Base-by-base conservation (phyloP, 169 alveolate genomes). In the Hepatocystis sp. region DNA sequence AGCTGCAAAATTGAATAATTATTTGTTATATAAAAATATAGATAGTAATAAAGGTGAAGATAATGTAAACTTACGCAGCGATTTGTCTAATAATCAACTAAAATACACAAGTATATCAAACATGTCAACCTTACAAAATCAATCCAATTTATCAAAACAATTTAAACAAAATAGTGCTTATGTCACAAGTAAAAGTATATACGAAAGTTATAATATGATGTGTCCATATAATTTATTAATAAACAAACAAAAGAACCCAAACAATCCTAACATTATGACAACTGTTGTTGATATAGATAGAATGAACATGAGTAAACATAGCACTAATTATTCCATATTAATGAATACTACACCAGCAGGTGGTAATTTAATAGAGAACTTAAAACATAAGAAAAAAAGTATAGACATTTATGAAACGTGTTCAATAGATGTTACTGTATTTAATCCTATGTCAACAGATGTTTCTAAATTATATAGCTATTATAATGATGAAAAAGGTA, bases 381-480 rank as follows among this genome's bases (percentile, higher is more conserved):
- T n/a, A n/a, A n/a, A n/a, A n/a, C n/a, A n/a, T n/a, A n/a, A n/a
- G n/a, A n/a, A n/a, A n/a, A n/a, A n/a, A n/a, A n/a, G n/a, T n/a
- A n/a, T n/a, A n/a, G n/a, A n/a, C n/a, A n/a, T n/a, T n/a, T n/a
- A n/a, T n/a, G n/a, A n/a, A n/a, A n/a, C n/a, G n/a, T n/a, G n/a
- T n/a, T n/a, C n/a, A n/a, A 63, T 81, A 21, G 89, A 81, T 25
- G 32, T 64, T 21, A 64, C 84, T 5, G 89, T 81, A 30, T 81
- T 81, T 81, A 81, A 81, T 44, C 89, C 89, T 23, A 60, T 81
- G 81, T 81, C 89, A 11, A 81, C 89, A 1, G 89, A 81, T 36
- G 55, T 64, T 15, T 19, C 30, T 25, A 64, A 81, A 40, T 63
- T 81, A 44, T 81, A 81, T 81, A 84, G 89, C 1, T 63, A 36